Percentiles rank a stretch among this genome's conserved stretches.
phyloP scores from a whole-genome alignment of 2,329 filamentous ascomycete species.

The Pseudogymnoascus sp. region DNA sequence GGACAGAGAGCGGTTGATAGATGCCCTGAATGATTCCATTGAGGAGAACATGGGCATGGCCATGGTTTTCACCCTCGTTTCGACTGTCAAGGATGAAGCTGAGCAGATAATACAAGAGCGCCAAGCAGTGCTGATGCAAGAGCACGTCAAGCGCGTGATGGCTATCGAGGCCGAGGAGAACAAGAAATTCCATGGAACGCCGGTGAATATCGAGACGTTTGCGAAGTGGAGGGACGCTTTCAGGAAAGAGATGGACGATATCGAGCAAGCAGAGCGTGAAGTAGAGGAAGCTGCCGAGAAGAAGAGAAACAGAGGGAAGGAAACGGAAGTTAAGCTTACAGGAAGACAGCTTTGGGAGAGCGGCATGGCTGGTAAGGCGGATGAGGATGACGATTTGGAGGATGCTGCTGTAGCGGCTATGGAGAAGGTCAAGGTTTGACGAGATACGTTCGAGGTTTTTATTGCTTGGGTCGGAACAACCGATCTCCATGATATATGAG shows the following conservation, averaged over 20 bases:
- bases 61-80: slow-evolving; percentile 91
- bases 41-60: slow-evolving; percentile 95
- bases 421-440: slow-evolving; percentile 66
- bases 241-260: slow-evolving; percentile 71
- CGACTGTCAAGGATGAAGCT: slow-evolving; percentile 81
- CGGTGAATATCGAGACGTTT: slow-evolving; percentile 83
- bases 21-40: slow-evolving; percentile 65
- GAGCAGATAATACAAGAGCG: slow-evolving; percentile 76
- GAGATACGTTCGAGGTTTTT: slow-evolving; percentile 15
- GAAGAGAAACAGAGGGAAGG: slow-evolving; percentile 71
- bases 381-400: slow-evolving; percentile 60
- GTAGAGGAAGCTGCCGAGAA: slow-evolving; percentile 73
- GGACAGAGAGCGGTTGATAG: slow-evolving; percentile 70
- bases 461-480: slow-evolving; percentile 12
- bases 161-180: slow-evolving; percentile 85
- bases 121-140: slow-evolving; percentile 55
- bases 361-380: slow-evolving; percentile 60
- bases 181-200: slow-evolving; percentile 86
- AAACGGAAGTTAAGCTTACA: slow-evolving; percentile 62
- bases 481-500: slow-evolving; percentile 13
- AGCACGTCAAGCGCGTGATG: slow-evolving; percentile 46
- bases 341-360: slow-evolving; percentile 74
- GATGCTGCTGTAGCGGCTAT: slow-evolving; percentile 52
- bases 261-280: slow-evolving; percentile 60
- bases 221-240: slow-evolving; percentile 76